These are phyloP conservation scores for Emericellopsis atlantica DNA, from an alignment of 2,329 filamentous ascomycete genomes.

Conservation along the genomic window DNA sequence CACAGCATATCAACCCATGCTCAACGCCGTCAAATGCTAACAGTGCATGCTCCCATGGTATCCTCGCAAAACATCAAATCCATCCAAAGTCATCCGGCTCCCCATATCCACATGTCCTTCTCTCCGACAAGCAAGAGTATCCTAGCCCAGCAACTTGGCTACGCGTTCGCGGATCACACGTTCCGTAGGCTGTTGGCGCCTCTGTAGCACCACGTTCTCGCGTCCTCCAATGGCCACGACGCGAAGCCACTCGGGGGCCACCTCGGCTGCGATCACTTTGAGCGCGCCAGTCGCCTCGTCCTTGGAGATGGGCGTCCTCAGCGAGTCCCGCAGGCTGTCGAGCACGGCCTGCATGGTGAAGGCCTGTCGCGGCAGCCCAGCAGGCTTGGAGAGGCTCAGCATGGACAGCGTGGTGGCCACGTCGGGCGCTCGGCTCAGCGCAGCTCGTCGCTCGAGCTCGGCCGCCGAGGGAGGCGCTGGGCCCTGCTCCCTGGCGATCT, in stretches of 20 bases:
- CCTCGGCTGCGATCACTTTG: conserved; percentile 36
- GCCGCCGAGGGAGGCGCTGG: conserved; percentile 29
- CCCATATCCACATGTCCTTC: too few relatives aligned
- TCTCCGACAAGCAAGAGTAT: too few relatives aligned
- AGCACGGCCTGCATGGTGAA: conserved; percentile 53
- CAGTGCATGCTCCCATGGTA: too few relatives aligned
- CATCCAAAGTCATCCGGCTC: too few relatives aligned
- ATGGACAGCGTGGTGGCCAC: conserved; percentile 56
- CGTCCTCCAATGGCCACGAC: conserved; percentile 37
- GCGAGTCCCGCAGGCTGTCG: conserved; percentile 55
- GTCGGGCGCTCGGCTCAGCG: conserved; percentile 56
- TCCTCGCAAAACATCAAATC: too few relatives aligned
- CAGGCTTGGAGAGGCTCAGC: conserved; percentile 40
- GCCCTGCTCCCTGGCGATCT: conserved; percentile 40
- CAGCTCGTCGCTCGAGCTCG: conserved; percentile 48
- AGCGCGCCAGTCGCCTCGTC: conserved; percentile 40
- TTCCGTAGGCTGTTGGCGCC: conserved; percentile 24
- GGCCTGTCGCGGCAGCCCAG: conserved; percentile 41
- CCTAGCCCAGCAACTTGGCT: conserved; percentile 13
- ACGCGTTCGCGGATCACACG: conserved; percentile 22
- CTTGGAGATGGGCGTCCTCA: conserved; percentile 38
- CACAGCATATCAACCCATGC: too few relatives aligned
- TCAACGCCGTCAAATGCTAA: too few relatives aligned
- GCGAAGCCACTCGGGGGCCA: conserved; percentile 43
- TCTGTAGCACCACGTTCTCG: conserved; percentile 45